phyloP scores from a whole-genome alignment of 2,329 filamentous ascomycete genomes.

The Didymosphaeria variabile region DNA sequence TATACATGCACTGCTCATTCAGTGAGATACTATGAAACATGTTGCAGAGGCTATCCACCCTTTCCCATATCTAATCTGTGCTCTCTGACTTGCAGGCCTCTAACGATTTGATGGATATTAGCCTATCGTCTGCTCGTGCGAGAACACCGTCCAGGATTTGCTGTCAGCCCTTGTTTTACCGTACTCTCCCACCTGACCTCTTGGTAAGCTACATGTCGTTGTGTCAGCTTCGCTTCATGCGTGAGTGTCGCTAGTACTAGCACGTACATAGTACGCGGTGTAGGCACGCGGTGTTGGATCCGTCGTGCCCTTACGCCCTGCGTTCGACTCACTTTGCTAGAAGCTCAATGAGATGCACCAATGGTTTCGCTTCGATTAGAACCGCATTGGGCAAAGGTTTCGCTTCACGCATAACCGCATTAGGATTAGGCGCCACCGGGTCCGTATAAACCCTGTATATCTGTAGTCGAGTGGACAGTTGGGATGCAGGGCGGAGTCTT shows the following conservation, averaged over 20 bases:
- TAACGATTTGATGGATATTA: background rate
- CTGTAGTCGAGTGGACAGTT: background rate
- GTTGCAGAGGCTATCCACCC: too few relatives aligned
- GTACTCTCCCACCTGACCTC: background rate
- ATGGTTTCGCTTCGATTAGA: background rate
- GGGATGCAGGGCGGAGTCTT: background rate
- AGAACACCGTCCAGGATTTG: background rate
- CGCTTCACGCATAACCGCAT: background rate
- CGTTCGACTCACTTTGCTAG: background rate
- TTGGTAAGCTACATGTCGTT: background rate
- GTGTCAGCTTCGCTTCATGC: background rate
- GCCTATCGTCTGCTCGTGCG: background rate
- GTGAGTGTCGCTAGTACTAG: background rate
- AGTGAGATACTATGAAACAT: too few relatives aligned
- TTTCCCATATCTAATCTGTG: too few relatives aligned
- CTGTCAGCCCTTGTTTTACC: too few relatives aligned
- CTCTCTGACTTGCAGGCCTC: too few relatives aligned
- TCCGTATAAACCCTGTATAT: background rate
- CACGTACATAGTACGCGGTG: too few relatives aligned
- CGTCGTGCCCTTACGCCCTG: background rate
- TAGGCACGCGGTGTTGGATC: background rate
- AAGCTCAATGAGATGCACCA: background rate
- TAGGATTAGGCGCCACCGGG: background rate
- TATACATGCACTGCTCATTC: too few relatives aligned
- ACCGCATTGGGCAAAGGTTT: background rate